A percentile compares a stretch with the other conserved stretches of the same genome.
Conservation (phyloP, 805 yeast genomes). For the Metschnikowia sp. region DNA sequence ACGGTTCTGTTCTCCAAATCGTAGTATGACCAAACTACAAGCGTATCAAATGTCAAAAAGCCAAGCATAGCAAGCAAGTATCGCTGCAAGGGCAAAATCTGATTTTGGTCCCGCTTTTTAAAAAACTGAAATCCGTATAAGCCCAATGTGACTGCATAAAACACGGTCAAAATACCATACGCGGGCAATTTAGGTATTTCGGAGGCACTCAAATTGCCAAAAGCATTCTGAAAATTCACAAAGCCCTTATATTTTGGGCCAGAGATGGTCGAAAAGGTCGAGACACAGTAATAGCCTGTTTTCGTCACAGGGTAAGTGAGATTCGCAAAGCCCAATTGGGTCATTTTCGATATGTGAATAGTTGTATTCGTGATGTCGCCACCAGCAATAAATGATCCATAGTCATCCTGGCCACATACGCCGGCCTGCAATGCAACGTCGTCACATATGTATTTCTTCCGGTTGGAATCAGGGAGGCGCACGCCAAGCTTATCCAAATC, state of each 20-base stretch:
- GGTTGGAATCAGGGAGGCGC: conserved; percentile 28
- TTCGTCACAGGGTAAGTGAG: conserved; percentile 60
- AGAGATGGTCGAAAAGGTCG: conserved; percentile 52
- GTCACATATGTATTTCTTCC: conserved; percentile 68
- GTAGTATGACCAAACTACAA: conserved; percentile 88
- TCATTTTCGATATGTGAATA: conserved; percentile 54
- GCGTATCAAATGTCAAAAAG: conserved; percentile 78
- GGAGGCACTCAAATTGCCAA: conserved; percentile 82
- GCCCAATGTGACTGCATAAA: conserved; percentile 78
- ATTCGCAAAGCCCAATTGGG: conserved; percentile 56
- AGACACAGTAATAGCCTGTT: conserved; percentile 92
- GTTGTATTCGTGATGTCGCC: conserved; percentile 47
- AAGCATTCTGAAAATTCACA: conserved; percentile 88
- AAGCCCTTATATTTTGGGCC: conserved; percentile 52
- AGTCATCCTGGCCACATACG: conserved; percentile 50
- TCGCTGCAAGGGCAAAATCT: conserved; percentile 84
- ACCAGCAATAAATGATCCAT: conserved; percentile 61
- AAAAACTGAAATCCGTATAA: conserved; percentile 81
- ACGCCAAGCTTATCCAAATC: conserved; percentile 72
- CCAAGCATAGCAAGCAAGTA: conserved; percentile 83
- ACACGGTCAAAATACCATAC: conserved; percentile 80
- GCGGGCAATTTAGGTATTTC: conserved; percentile 89
- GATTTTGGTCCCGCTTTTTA: conserved; percentile 70
- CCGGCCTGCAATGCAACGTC: conserved; percentile 53
- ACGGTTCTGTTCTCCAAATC: conserved; percentile 68